Evolutionary conservation across 106 monocot species (phyloP), one percentile per base, ranked within the genome.

Genomic region (Dioscorea dumetorum): DNA sequence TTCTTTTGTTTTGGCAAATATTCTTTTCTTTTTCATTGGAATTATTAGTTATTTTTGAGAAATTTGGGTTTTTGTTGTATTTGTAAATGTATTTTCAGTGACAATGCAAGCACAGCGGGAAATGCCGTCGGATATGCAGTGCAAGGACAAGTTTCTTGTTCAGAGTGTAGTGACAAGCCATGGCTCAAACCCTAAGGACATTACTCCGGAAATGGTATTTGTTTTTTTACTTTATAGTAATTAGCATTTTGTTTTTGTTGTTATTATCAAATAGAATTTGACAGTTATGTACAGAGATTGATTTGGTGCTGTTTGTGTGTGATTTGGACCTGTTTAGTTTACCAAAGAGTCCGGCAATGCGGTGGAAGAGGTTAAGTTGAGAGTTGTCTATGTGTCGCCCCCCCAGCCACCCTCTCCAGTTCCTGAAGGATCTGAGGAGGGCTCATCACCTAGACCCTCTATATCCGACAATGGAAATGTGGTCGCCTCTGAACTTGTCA

Each of bases 101-200:
- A 94, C 94, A 15, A 94, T 94, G 94, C 94, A 94, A 85, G 94
- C 94, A 4, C 94, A 94, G 65, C 62, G 75, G 73, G 94, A 94
- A 50, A 73, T 80, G 48, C 94, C 90, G 16, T n/a, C 71, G 5
- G 94, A 94, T 60, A 66, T 90, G 76, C 81, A 87, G 32, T 90
- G 90, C 75, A 90, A 94, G 82, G 94, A 94, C 61, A 94, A 87
- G 66, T 94, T 94, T 73, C 90, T 94, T 22, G 80, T 94, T 9
- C 94, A 94, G 75, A 82, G 94, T 57, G 71, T 84, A 1, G 24
- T 85, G 21, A 61, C 71, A 8, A 73, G 34, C 23, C 24, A 73
- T 0, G 80, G 78, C 56, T 21, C 65, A 21, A 28, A 72, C 4
- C 35, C 20, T 18, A 84, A 86, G 76, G 89, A 90, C 52, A 76